Evolutionary conservation across 345 rosid genomes (phyloP), one percentile per base, ranked within the genome.

Genomic region (Boechera retrofracta): DNA sequence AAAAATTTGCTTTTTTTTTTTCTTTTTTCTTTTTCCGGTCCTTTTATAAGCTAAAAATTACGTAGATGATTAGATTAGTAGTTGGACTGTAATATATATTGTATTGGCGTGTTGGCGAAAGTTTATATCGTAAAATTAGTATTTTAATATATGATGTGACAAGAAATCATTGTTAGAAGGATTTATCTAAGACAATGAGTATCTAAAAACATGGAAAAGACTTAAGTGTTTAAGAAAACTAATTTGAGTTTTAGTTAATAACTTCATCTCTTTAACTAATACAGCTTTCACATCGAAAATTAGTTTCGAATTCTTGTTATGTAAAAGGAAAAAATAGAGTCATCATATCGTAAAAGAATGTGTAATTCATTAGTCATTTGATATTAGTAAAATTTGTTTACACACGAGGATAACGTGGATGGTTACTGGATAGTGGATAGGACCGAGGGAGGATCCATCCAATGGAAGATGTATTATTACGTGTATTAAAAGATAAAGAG

Each of bases 361-460:
- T 36, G 39, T 35, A 36, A 2, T 33, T 1, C 36, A 33, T 33
- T 33, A 33, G 36, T 33, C 39, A 36, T 7, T 36, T 7, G 32
- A 31, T 36, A 9, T 56, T 49, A 33, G 11, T 2, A 32, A 51
- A 33, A 10, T 51, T 39, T 67, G 38, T 35, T 15, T 12, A 18
- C 51, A 26, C 32, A 63, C 52, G 8, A 64, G 26, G 26, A 64
- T n/a, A 64, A 54, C 53, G 73, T 66, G 73, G 72, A 53, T 41
- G 28, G 69, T 28, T 38, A 41, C 11, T 41, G 1, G 78, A 75
- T 75, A 41, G 10, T 41, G 1, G 78, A 75, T 75, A 75, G 7
- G 76, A 51, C 44, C 44, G 59, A 57, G 0, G 38, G 33, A 9
- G 54, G 16, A 18, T 21, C 4, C 0, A 11, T 29, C 63, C 62